These are phyloP conservation scores for Halenospora varia DNA, from an alignment of 495 filamentous ascomycete genomes.

Conservation along the genomic window DNA sequence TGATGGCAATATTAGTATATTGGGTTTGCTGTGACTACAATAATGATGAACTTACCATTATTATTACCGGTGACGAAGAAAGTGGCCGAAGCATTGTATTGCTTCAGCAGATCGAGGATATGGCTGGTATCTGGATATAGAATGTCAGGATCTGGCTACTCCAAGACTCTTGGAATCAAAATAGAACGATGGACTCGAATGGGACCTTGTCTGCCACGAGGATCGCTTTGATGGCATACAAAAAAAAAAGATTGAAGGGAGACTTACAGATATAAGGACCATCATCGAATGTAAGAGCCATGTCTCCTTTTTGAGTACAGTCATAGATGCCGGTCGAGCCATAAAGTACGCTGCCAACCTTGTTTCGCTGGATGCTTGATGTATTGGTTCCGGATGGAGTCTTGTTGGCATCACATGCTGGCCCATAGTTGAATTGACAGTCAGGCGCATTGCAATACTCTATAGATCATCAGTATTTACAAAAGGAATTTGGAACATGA, in stretches of 20 bases:
- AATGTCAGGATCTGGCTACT: too few species aligned
- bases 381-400: slow-evolving; percentile 60
- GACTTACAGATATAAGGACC: slow-evolving; percentile 61
- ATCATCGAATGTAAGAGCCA: slow-evolving; percentile 70
- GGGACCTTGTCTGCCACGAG: too few species aligned
- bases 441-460: slow-evolving; percentile 66
- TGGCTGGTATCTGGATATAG: slow-evolving; percentile 56
- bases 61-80: slow-evolving; percentile 58
- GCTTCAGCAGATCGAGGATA: slow-evolving; percentile 57
- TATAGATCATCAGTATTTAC: slow-evolving; percentile 33
- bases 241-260: too few species aligned
- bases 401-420: slow-evolving; percentile 63
- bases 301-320: slow-evolving; percentile 38
- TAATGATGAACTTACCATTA: slow-evolving; percentile 33
- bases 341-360: slow-evolving; percentile 56
- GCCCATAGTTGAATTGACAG: slow-evolving; percentile 64
- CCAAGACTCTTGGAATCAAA: too few species aligned
- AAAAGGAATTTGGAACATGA: not conserved
- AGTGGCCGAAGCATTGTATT: slow-evolving; percentile 55
- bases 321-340: slow-evolving; percentile 60
- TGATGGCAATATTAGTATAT: too few species aligned
- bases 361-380: slow-evolving; percentile 50
- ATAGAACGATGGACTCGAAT: too few species aligned
- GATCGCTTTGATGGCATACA: too few species aligned
- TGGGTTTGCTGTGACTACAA: too few species aligned